A percentile compares a stretch with the other conserved stretches of the same genome.
phyloP scores from a whole-genome alignment of 805 yeast species.

The Ogataea populi-albae region DNA sequence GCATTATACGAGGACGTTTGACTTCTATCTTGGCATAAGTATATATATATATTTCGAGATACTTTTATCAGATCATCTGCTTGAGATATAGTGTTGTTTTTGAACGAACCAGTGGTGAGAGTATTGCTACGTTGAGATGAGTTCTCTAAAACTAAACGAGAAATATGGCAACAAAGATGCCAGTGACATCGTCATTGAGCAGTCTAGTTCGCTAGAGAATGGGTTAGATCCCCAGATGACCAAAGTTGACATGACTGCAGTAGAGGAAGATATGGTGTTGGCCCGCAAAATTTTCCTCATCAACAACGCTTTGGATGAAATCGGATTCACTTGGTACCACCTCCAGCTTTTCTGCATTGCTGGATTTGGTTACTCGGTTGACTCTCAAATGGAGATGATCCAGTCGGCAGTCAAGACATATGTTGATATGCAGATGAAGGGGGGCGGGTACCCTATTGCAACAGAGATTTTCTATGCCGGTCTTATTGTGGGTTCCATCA shows the following conservation, averaged over 20 bases:
- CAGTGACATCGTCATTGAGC: neutral
- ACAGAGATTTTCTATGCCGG: slow-evolving; percentile 50
- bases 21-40: too few relatives aligned
- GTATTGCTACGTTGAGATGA: too few relatives aligned
- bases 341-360: slow-evolving; percentile 47
- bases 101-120: too few relatives aligned
- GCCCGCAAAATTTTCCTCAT: slow-evolving; percentile 42
- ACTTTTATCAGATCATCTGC: too few relatives aligned
- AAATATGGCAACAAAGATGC: slow-evolving; percentile 6
- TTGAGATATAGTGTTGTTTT: too few relatives aligned
- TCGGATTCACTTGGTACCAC: slow-evolving; percentile 59
- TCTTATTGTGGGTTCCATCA: slow-evolving; percentile 48
- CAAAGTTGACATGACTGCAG: slow-evolving; percentile 18
- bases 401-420: slow-evolving; percentile 46
- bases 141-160: neutral
- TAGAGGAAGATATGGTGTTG: slow-evolving; percentile 36
- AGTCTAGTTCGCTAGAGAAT: slow-evolving; percentile 10
- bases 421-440: slow-evolving; percentile 46
- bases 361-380: slow-evolving; percentile 57
- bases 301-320: slow-evolving; percentile 56
- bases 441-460: slow-evolving; percentile 41
- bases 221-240: slow-evolving; percentile 15
- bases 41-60: too few relatives aligned
- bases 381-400: slow-evolving; percentile 48
- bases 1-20: too few relatives aligned